Conservation (phyloP, 495 filamentous ascomycete species). For the Podospora australis region DNA sequence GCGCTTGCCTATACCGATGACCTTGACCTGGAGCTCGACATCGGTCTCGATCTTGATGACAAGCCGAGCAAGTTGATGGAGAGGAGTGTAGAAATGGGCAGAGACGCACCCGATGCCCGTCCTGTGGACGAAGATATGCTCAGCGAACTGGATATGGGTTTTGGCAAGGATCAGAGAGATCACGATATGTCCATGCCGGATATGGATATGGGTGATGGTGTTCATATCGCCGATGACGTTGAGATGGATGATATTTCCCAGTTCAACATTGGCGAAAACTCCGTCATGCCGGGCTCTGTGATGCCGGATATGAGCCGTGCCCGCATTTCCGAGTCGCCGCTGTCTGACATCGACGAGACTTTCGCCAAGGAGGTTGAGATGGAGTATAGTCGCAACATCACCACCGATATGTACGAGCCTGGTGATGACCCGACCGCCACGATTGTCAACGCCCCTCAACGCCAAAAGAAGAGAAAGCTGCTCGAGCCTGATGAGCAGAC, state of each 20-base stretch:
- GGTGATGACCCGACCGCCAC: constrained; percentile 42
- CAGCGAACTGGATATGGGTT: constrained; percentile 53
- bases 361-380: constrained; percentile 46
- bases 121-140: constrained; percentile 66
- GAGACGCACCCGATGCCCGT: constrained; percentile 64
- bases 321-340: constrained; percentile 61
- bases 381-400: constrained; percentile 47
- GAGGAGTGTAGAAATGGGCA: constrained; percentile 76
- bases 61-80: constrained; percentile 36
- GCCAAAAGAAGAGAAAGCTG: constrained; percentile 69
- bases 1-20: constrained; percentile 49
- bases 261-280: constrained; percentile 45
- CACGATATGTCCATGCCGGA: constrained; percentile 39
- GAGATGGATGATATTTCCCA: constrained; percentile 53
- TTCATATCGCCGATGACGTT: constrained; percentile 50
- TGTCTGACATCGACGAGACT: constrained; percentile 60
- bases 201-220: constrained; percentile 43
- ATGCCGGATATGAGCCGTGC: constrained; percentile 40
- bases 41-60: constrained; percentile 51
- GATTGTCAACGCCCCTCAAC: constrained; percentile 51
- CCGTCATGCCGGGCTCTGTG: constrained; percentile 38
- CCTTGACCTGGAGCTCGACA: constrained; percentile 52
- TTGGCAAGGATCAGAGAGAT: constrained; percentile 39
- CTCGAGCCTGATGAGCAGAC: constrained; percentile 63
- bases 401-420: constrained; percentile 49